These are phyloP conservation scores for Colletotrichum sp. DNA, from an alignment of 2,329 filamentous ascomycete species.

Conservation along the genomic window DNA sequence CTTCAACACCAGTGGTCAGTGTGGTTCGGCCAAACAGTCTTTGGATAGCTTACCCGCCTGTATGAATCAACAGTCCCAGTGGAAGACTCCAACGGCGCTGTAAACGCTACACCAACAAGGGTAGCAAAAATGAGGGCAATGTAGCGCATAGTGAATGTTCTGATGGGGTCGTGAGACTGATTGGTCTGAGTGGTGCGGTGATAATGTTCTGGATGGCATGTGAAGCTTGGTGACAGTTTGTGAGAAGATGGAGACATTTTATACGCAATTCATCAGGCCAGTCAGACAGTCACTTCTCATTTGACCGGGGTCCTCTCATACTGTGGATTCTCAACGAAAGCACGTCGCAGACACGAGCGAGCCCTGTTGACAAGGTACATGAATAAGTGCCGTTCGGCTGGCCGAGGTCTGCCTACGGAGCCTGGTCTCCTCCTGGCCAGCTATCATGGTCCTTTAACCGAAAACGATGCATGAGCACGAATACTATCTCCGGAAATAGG, in stretches of 20 bases:
- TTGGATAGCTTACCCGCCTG: background rate
- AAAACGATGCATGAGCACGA: background rate
- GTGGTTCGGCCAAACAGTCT: background rate
- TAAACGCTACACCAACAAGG: background rate
- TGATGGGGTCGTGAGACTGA: accelerated
- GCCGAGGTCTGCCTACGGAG: accelerated
- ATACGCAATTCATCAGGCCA: background rate
- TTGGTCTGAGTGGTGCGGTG: background rate
- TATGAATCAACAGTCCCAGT: background rate
- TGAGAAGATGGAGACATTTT: background rate
- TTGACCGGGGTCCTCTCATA: accelerated
- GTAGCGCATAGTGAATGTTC: background rate
- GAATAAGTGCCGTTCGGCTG: background rate
- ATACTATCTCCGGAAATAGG: background rate
- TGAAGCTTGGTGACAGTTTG: background rate
- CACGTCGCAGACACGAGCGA: background rate
- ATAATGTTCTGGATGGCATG: background rate
- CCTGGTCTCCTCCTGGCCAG: background rate
- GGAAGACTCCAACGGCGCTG: background rate
- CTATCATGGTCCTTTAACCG: background rate
- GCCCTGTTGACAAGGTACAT: background rate
- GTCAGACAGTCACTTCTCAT: background rate
- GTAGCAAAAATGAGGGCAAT: background rate
- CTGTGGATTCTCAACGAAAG: background rate
- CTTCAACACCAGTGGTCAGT: background rate